Percentiles rank a stretch among this genome's conserved stretches.
These are phyloP conservation scores for Coniochaeta ligniaria DNA, from an alignment of 2,329 filamentous ascomycete species.

Conservation along the genomic window DNA sequence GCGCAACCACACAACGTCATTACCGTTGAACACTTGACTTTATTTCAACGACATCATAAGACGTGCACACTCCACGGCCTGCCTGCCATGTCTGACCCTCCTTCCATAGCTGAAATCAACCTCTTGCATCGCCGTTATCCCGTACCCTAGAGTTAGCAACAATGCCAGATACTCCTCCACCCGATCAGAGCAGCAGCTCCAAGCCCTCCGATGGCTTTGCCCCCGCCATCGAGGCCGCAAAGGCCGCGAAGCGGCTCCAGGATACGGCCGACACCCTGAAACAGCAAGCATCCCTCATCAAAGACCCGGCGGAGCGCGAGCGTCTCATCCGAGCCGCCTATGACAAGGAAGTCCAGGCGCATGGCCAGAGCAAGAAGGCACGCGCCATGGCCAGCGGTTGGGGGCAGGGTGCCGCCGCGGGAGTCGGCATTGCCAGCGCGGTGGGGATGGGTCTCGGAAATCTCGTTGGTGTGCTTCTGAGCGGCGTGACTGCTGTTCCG, in stretches of 20 bases:
- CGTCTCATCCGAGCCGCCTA: slow-evolving; percentile 3
- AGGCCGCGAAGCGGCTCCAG: slow-evolving; percentile 1
- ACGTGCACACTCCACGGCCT: neutral
- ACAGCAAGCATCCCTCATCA: neutral
- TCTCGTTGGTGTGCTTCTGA: slow-evolving; percentile 4
- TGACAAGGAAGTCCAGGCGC: slow-evolving; percentile 6
- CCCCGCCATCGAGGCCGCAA: slow-evolving; percentile 2
- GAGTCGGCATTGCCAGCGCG: slow-evolving; percentile 2
- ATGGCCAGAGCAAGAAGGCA: slow-evolving; percentile 7
- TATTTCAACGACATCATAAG: neutral
- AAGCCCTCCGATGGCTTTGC: neutral
- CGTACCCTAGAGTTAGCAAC: neutral
- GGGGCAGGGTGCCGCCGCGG: slow-evolving; percentile 6
- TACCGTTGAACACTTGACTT: neutral
- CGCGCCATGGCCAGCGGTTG: slow-evolving; percentile 7
- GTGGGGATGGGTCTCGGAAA: slow-evolving; percentile 5
- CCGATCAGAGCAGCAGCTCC: neutral
- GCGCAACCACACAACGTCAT: neutral
- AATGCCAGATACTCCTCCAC: neutral
- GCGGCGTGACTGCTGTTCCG: slow-evolving; percentile 3
- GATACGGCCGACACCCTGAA: neutral
- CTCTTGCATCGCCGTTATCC: neutral
- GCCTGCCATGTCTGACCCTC: neutral
- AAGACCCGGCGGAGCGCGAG: slow-evolving; percentile 6
- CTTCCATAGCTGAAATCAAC: neutral